These are phyloP conservation scores for Suhomyces ambrosiae DNA, from an alignment of 1,139 yeast genomes.

Conservation along the genomic window DNA sequence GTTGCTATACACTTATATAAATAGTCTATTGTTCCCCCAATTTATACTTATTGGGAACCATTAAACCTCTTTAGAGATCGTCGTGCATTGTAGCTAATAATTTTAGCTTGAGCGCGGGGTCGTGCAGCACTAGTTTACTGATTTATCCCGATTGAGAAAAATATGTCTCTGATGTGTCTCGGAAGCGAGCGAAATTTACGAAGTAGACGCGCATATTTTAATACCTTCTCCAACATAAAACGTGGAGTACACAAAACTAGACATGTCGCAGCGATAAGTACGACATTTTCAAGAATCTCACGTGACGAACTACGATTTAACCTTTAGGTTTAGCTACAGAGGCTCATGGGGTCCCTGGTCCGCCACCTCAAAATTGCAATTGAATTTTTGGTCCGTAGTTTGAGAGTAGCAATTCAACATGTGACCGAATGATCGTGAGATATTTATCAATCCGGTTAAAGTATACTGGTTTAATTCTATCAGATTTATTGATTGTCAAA, in stretches of 20 bases:
- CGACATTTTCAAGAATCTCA: slow-evolving; percentile 11
- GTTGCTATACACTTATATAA: too few relatives aligned
- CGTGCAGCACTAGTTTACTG: neutral
- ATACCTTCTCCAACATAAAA: slow-evolving; percentile 4
- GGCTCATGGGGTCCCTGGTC: neutral
- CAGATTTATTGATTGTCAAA: too few relatives aligned
- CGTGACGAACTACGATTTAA: slow-evolving; percentile 8
- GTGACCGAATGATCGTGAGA: too few relatives aligned
- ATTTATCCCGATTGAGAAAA: slow-evolving; percentile 4
- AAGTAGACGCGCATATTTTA: slow-evolving; percentile 7
- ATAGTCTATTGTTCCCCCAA: slow-evolving; percentile 5
- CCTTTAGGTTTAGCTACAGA: neutral
- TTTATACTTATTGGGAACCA: slow-evolving; percentile 7
- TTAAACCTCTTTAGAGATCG: slow-evolving; percentile 2
- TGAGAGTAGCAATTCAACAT: too few relatives aligned
- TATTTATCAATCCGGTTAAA: too few relatives aligned
- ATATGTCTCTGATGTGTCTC: slow-evolving; percentile 8
- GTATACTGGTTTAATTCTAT: too few relatives aligned
- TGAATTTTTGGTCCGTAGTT: neutral
- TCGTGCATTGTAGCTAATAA: slow-evolving; percentile 2
- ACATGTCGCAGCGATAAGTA: slow-evolving; percentile 4
- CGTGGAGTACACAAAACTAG: slow-evolving; percentile 4
- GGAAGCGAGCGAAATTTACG: slow-evolving; percentile 7
- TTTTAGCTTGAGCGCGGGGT: neutral
- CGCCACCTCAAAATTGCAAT: too few relatives aligned